phyloP scores from a whole-genome alignment of 352 stramenopile species.

The Phytophthora cactorum region DNA sequence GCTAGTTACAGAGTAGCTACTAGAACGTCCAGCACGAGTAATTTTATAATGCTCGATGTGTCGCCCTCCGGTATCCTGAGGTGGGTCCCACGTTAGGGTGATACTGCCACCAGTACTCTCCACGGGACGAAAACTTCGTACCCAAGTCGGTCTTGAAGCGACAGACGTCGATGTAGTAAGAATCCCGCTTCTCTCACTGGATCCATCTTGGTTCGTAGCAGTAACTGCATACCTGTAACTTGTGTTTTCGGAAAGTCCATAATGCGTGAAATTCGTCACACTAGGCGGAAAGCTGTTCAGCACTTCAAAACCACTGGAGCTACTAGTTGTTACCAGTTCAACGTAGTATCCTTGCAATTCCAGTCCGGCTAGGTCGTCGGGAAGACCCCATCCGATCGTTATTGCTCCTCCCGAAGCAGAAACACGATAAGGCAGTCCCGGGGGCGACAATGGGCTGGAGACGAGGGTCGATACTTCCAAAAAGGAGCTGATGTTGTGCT shows the following conservation, averaged over 20 bases:
- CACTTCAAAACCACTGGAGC: background rate
- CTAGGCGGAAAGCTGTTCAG: constrained; percentile 10
- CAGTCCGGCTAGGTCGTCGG: constrained; percentile 59
- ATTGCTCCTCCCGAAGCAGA: constrained; percentile 49
- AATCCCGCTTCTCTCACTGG: constrained; percentile 33
- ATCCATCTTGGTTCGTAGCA: constrained; percentile 58
- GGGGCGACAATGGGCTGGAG: constrained; percentile 38
- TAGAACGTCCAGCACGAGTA: constrained; percentile 17
- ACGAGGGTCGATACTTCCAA: constrained; percentile 42
- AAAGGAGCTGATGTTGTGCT: constrained; percentile 31
- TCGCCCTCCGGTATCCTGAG: constrained; percentile 52
- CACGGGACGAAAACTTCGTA: constrained; percentile 26
- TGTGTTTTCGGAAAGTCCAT: constrained; percentile 44
- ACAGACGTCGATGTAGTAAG: constrained; percentile 22
- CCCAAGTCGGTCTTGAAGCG: constrained; percentile 26
- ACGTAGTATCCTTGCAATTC: constrained; percentile 49
- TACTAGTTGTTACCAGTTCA: constrained; percentile 15
- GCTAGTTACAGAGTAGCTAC: constrained; percentile 17
- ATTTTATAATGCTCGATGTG: constrained; percentile 56
- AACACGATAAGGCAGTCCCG: constrained; percentile 26
- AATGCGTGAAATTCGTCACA: constrained; percentile 45
- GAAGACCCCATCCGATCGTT: constrained; percentile 49
- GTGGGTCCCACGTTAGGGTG: constrained; percentile 45
- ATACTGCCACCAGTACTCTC: constrained; percentile 38
- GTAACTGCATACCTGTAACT: constrained; percentile 53